Evolutionary conservation across 1,139 yeast genomes (phyloP), one percentile per base, ranked within the genome.

Genomic region (Blastobotrys illinoisensis): DNA sequence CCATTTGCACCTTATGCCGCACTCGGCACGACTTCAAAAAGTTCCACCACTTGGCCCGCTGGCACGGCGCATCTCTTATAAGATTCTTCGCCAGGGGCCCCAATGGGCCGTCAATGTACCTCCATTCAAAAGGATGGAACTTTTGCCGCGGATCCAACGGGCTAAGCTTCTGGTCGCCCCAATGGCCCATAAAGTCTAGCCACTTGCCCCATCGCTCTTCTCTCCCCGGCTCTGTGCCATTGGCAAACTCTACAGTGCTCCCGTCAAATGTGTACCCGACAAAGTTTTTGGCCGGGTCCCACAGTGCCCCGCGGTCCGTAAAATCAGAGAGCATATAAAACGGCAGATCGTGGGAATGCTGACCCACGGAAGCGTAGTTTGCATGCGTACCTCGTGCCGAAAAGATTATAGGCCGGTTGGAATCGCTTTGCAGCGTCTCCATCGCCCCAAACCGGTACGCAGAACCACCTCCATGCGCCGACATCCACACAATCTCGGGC

Each of bases 311-410:
- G 49, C 97, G 76, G 68, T 93, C 98, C 0, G 98, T 89, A 69
- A 89, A 93, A 71, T 93, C 99, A 49, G 90, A 83, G 51, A 93
- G 74, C 58, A 95, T 90, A 55, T 88, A 87, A 70, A 88, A 89
- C 0, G 99, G 99, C 53, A 90, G 78, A 69, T 93, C 98, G 69
- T 91, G 98, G 0, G 97, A 85, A 68, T 91, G 96, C 66, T 91
- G 96, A 0, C 99, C 99, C 0, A 87, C 93, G n/a, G 95, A 82
- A 0, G 95, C 96, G 67, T 93, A 93, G 69, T 91, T 91, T 14
- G 98, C 98, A 71, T 93, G 99, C 0, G 99, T 93, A 0, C 99
- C 99, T 59, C 97, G 75, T 0, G 97, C 97, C 44, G 95, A 82
- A 69, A 87, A 93, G 1, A 93, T 79, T 14, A 90, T 79, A 0